Evolutionary conservation across 2,329 filamentous ascomycete species (phyloP).

Genomic region (Arthrobotrys pseudoclavata): DNA sequence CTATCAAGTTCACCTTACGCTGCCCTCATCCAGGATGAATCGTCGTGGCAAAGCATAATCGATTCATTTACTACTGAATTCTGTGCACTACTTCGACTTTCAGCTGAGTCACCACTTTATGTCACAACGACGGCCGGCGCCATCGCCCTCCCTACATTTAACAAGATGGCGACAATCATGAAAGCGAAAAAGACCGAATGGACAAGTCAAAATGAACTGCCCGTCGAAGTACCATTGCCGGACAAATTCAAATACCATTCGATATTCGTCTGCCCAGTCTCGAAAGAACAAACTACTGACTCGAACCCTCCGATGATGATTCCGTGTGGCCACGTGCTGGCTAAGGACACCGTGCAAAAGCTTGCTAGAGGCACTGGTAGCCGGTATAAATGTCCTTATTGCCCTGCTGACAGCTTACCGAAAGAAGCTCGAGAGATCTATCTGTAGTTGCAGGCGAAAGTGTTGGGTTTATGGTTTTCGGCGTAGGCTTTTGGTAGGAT

Average conservation of each 20-base stretch:
- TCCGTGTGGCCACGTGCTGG: slow-evolving; percentile 93
- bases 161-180: slow-evolving; percentile 90
- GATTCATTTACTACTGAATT: slow-evolving; percentile 94
- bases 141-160: slow-evolving; percentile 87
- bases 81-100: slow-evolving; percentile 89
- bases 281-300: slow-evolving; percentile 95
- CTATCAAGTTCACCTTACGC: slow-evolving; percentile 81
- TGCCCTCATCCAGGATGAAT: slow-evolving; percentile 76
- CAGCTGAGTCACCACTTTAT: slow-evolving; percentile 91
- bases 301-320: slow-evolving; percentile 96
- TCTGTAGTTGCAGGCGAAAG: slow-evolving; percentile 68
- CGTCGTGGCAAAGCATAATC: slow-evolving; percentile 85
- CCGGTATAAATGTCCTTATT: slow-evolving; percentile 94
- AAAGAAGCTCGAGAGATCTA: slow-evolving; percentile 82
- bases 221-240: slow-evolving; percentile 78
- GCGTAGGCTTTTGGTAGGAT: slow-evolving; percentile 17
- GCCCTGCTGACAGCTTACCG: slow-evolving; percentile 76
- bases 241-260: slow-evolving; percentile 83
- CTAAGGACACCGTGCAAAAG: slow-evolving; percentile 82
- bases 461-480: slow-evolving; percentile 19
- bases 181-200: slow-evolving; percentile 92
- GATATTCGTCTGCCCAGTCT: slow-evolving; percentile 97
- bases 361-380: slow-evolving; percentile 77
- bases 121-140: slow-evolving; percentile 91
- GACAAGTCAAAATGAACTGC: slow-evolving; percentile 91